Evolutionary conservation across 768 basidiomycete species (phyloP).

Genomic region (Stropharia rugosoannulata): DNA sequence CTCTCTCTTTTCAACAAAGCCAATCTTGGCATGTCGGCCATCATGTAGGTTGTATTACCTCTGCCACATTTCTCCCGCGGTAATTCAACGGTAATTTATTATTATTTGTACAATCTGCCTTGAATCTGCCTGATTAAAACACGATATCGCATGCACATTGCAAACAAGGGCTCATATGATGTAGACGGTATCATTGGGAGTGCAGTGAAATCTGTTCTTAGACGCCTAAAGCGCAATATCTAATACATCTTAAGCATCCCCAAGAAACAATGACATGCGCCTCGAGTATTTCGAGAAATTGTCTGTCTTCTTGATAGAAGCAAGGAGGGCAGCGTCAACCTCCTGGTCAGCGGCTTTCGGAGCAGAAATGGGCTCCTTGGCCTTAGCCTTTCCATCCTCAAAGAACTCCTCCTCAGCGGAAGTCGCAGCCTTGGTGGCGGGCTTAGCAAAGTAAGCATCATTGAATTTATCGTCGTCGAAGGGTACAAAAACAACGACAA

Average conservation of each 20-base stretch:
- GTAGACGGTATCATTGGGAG: constrained; percentile 8
- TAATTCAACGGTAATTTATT: too few species aligned
- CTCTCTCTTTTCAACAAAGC: neutral
- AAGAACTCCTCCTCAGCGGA: constrained; percentile 99
- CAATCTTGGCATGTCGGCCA: neutral
- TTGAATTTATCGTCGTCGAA: constrained; percentile 87
- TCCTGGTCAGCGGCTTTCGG: constrained; percentile 88
- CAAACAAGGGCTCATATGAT: neutral
- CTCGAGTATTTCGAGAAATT: constrained; percentile 79
- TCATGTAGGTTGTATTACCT: neutral
- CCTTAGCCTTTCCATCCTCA: constrained; percentile 87
- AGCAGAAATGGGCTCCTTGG: constrained; percentile 83
- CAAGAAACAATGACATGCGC: constrained; percentile 14
- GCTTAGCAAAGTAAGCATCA: constrained; percentile 92
- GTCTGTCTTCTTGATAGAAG: constrained; percentile 87
- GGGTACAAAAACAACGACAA: too few species aligned
- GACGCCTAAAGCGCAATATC: constrained; percentile 32
- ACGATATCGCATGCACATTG: neutral
- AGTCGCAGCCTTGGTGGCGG: constrained; percentile 59
- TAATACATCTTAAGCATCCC: constrained; percentile 16
- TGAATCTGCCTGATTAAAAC: neutral
- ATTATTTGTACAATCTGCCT: neutral
- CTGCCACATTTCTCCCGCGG: neutral
- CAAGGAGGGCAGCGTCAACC: constrained; percentile 75
- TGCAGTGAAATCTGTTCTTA: constrained; percentile 31